Evolutionary conservation across 306 rosid genomes (phyloP).

Genomic region (Datisca glomerata): DNA sequence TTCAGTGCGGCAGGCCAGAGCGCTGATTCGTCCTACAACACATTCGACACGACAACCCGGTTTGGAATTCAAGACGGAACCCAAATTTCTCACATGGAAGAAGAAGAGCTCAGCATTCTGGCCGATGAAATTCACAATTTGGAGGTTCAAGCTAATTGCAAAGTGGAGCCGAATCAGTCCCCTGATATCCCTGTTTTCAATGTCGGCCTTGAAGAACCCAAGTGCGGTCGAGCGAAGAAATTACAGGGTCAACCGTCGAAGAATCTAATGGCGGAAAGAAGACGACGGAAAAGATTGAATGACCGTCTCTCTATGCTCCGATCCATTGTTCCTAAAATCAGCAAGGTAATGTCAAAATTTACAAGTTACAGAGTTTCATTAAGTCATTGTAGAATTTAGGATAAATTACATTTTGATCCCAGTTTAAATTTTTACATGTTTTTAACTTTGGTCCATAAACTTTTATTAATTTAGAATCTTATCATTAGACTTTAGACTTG

Average conservation of each 20-base stretch:
- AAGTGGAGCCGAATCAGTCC: slow-evolving; percentile 48
- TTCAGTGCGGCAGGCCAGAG: slow-evolving; percentile 27
- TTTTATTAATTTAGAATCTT: too few species aligned
- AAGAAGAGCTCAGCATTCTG: slow-evolving; percentile 38
- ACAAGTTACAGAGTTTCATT: slow-evolving; percentile 67
- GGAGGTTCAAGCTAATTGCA: slow-evolving; percentile 48
- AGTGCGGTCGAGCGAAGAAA: too few species aligned
- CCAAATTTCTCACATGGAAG: slow-evolving; percentile 40
- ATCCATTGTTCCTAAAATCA: too few species aligned
- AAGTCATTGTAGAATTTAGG: slow-evolving; percentile 83
- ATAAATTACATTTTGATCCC: too few species aligned
- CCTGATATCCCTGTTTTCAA: slow-evolving; percentile 41
- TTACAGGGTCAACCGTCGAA: too few species aligned
- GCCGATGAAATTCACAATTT: slow-evolving; percentile 44
- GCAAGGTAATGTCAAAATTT: slow-evolving; percentile 29
- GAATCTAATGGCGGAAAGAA: too few species aligned
- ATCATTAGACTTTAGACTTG: too few species aligned
- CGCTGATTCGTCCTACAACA: slow-evolving; percentile 33
- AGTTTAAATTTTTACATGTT: too few species aligned
- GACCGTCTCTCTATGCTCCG: too few species aligned
- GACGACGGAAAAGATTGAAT: too few species aligned
- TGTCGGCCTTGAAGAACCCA: too few species aligned
- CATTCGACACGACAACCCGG: slow-evolving; percentile 29
- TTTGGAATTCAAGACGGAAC: slow-evolving; percentile 32
- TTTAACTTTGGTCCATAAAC: too few species aligned